Evolutionary conservation across 768 basidiomycete species (phyloP).

Genomic region (Boletus fagicola): DNA sequence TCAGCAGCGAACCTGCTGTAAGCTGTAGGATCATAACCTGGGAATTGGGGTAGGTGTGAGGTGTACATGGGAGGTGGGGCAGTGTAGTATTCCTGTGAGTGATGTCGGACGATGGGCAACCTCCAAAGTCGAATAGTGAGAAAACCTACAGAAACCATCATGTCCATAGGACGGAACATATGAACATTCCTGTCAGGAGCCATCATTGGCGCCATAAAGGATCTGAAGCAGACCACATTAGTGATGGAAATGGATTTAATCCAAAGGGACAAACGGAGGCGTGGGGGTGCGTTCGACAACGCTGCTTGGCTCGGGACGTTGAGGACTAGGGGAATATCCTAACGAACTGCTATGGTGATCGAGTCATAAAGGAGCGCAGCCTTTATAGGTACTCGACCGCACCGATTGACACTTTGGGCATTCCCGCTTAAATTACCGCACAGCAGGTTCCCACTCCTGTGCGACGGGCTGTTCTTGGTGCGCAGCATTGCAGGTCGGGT

Average conservation of each 20-base stretch:
- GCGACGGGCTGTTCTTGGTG: slow-evolving; percentile 11
- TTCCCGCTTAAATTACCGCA: slow-evolving; percentile 5
- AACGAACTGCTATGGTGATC: slow-evolving; percentile 9
- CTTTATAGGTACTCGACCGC: slow-evolving; percentile 16
- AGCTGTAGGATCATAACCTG: background rate
- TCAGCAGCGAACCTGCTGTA: background rate
- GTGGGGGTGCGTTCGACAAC: background rate
- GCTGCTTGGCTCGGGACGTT: background rate
- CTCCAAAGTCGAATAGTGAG: background rate
- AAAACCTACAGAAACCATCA: slow-evolving; percentile 8
- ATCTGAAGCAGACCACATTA: slow-evolving; percentile 11
- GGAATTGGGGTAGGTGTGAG: background rate
- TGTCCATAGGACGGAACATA: background rate
- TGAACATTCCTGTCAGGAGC: background rate
- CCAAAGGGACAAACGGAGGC: slow-evolving; percentile 9
- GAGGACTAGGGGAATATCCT: background rate
- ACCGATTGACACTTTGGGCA: slow-evolving; percentile 9
- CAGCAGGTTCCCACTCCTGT: slow-evolving; percentile 26
- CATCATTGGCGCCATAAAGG: background rate
- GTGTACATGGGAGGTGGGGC: background rate
- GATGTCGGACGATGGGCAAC: background rate
- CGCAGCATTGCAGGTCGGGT: slow-evolving; percentile 3
- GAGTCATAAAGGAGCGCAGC: slow-evolving; percentile 2
- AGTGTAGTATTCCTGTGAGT: slow-evolving; percentile 12
- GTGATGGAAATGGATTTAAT: background rate